Evolutionary conservation across 768 basidiomycete genomes (phyloP), one percentile per base, ranked within the genome.

Genomic region (Phaffia australis): DNA sequence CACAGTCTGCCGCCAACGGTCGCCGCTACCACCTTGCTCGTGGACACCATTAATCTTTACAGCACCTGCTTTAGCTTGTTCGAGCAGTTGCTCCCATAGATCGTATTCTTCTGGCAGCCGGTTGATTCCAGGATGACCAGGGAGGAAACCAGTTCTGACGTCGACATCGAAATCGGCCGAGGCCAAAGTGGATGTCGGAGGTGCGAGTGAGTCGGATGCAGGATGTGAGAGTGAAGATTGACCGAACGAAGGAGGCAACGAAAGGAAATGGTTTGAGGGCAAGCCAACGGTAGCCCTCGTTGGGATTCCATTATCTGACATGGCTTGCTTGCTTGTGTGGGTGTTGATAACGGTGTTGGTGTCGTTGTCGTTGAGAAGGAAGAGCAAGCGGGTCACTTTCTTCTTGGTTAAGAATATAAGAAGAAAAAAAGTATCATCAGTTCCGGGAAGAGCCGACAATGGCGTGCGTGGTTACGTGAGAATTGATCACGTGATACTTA

Each of bases 121-220:
- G 32, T 29, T 19, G 25, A 69, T 56, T 2, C 63, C 63, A 21
- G 86, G 81, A 8, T 77, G 71, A 0, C 86, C 74, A 1, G 91
- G 88, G 83, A 97, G 86, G 76, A 98, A 97, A 0, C 94, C 93
- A 0, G 90, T 89, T 19, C 84, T 80, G 14, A 86, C 85, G 74
- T 93, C 90, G 68, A 98, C 88, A 74, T 97, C 91, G 79, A 90
- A 98, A 79, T 88, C 87, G 70, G 87, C 86, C 2, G 86, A 85
- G 14, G 87, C 86, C 66, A 87, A 82, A 16, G 87, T 86, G 25
- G 82, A 80, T 18, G 81, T 82, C 69, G 84, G 83, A 18, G 76
- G 74, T 9, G 75, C 76, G 15, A 72, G 46, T 29, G 64, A 52
- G 23, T 35, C 8, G 14, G 32, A 58, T 21, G 57, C 29, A 27